Base-by-base conservation (phyloP, 192 early-diverging fungal species). In the Spinellus fusiger region DNA sequence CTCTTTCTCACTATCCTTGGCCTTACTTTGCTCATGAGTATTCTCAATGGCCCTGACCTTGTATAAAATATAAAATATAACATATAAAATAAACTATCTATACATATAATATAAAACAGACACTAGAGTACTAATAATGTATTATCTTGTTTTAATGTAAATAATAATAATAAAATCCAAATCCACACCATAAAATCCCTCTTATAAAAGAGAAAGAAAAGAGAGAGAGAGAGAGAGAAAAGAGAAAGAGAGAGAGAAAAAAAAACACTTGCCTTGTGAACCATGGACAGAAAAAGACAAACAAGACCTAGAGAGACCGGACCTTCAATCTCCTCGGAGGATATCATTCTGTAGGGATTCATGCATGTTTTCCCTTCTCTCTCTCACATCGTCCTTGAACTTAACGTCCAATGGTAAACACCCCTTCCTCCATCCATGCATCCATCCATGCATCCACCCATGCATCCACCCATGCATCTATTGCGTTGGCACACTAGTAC, bases 21-120 rank as follows among this genome's bases (percentile, higher is more conserved):
- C 6, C 48, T 50, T 12, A 28, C 65, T 28, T 31, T 54, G 16
- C 34, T 59, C 3, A 53, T 67, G 12, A 67, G 65, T 35, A 13
- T 67, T 31, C 26, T 60, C 29, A 59, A 67, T 5, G 65, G 65
- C 5, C 65, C 65, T 35, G 65, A 44, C 40, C 18, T 44, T n/a
- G 13, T 44, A 44, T 44, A 44, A 44, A 44, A 5, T 18, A 44
- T 12, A 44, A 44, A 44, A 44, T 18, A 44, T n/a, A 13, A 5
- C 40, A 44, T 44, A 44, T 12, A 44, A 44, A 12, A 44, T 18
- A 44, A 44, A 12, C 40, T n/a, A n/a, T n/a, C n/a, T n/a, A n/a
- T n/a, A n/a, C n/a, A n/a, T n/a, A n/a, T n/a, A n/a, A n/a, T n/a
- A n/a, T n/a, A n/a, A n/a, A n/a, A n/a, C n/a, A n/a, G n/a, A n/a